Evolutionary conservation across 331 rosid genomes (phyloP).

Genomic region (Cydonia oblonga): DNA sequence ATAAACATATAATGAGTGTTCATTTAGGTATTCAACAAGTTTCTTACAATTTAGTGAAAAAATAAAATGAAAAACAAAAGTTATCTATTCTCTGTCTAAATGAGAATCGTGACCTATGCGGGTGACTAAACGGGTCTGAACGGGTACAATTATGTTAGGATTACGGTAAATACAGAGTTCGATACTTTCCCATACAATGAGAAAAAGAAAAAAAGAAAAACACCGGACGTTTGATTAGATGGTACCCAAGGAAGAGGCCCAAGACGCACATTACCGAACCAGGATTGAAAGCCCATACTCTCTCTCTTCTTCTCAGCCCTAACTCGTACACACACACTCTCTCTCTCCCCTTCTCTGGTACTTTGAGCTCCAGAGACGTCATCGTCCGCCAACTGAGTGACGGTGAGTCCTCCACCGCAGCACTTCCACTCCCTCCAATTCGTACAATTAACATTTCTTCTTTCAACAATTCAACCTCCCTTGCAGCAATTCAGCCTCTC

Average conservation of each 20-base stretch:
- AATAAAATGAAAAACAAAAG: too few species aligned
- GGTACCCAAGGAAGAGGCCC: neutral
- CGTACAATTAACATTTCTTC: neutral
- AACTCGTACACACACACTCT: neutral
- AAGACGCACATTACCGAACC: neutral
- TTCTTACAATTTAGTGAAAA: too few species aligned
- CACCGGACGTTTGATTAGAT: neutral
- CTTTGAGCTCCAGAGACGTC: neutral
- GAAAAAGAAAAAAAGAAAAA: neutral
- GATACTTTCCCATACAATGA: too few species aligned
- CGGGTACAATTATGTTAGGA: too few species aligned
- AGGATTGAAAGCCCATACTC: neutral
- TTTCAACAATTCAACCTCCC: neutral
- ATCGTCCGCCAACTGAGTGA: slow-evolving; percentile 11
- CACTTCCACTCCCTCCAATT: neutral
- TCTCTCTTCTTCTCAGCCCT: slow-evolving; percentile 14
- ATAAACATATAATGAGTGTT: too few species aligned
- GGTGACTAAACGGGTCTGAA: too few species aligned
- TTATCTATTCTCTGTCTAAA: too few species aligned
- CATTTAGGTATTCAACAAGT: too few species aligned
- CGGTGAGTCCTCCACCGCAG: slow-evolving; percentile 10
- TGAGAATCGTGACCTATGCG: accelerated
- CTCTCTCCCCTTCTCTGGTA: neutral
- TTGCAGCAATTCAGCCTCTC: neutral
- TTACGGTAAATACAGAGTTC: neutral